These are phyloP conservation scores for Candida silvicultrix DNA, from an alignment of 805 yeast genomes.

Conservation along the genomic window DNA sequence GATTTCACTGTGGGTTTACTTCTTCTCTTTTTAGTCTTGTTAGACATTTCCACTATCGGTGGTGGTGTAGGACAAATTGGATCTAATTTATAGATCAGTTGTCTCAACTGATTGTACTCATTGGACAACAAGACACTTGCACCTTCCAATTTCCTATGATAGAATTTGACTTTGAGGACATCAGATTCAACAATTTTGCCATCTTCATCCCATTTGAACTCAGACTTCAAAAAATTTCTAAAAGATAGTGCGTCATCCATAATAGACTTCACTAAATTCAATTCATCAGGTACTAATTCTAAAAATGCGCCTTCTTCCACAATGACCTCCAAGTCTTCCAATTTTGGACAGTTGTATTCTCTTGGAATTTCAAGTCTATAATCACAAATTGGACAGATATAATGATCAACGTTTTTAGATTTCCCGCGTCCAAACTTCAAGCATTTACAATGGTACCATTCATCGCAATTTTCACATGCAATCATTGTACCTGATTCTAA, in stretches of 20 bases:
- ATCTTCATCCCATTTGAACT: constrained; percentile 13
- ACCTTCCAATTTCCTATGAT: constrained; percentile 43
- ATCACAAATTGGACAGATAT: constrained; percentile 53
- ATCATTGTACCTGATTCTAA: constrained; percentile 59
- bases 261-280: constrained; percentile 15
- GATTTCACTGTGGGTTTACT: not conserved
- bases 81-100: constrained; percentile 18
- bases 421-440: constrained; percentile 33
- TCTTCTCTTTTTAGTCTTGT: constrained; percentile 12
- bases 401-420: constrained; percentile 28
- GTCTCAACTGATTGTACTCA: constrained; percentile 27
- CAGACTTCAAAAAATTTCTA: constrained; percentile 13
- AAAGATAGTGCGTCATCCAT: constrained; percentile 14
- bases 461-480: constrained; percentile 63
- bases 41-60: constrained; percentile 18
- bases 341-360: constrained; percentile 26
- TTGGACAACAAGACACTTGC: constrained; percentile 27
- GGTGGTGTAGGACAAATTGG: constrained; percentile 23
- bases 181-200: constrained; percentile 17
- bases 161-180: constrained; percentile 30
- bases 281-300: constrained; percentile 29
- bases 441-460: constrained; percentile 67
- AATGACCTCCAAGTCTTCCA: constrained; percentile 26
- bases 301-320: constrained; percentile 22
- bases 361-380: constrained; percentile 24